Percentiles rank a stretch among this genome's conserved stretches.
These are phyloP conservation scores for Ormosia semicastrata DNA, from an alignment of 306 rosid species.

Conservation along the genomic window DNA sequence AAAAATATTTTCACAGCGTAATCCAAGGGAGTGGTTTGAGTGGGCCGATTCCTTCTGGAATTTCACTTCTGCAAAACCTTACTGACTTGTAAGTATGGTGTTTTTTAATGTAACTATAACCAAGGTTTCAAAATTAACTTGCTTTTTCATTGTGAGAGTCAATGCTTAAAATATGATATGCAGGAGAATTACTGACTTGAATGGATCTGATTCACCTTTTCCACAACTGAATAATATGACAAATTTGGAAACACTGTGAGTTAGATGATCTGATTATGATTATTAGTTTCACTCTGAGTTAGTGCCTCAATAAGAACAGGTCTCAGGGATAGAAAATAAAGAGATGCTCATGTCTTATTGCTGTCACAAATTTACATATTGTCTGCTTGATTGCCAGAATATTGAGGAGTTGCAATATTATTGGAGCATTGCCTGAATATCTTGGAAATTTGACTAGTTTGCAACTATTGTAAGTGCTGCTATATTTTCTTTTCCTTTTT, in stretches of 20 bases:
- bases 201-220: constrained; percentile 47
- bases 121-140: not conserved
- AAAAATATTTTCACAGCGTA: constrained; percentile 24
- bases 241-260: constrained; percentile 48
- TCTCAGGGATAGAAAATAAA: not conserved
- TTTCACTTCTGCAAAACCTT: constrained; percentile 44
- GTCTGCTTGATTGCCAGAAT: constrained; percentile 41
- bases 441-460: constrained; percentile 33
- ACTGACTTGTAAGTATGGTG: constrained; percentile 54
- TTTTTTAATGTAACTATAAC: not conserved
- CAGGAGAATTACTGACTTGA: constrained; percentile 73
- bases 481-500: not conserved
- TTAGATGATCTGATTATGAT: constrained; percentile 1
- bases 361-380: not conserved
- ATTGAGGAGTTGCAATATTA: constrained; percentile 64
- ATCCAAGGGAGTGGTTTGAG: constrained; percentile 70
- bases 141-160: not conserved
- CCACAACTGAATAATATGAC: constrained; percentile 48
- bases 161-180: constrained; percentile 15
- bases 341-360: not conserved
- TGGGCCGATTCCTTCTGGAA: constrained; percentile 72
- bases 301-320: not conserved
- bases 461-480: constrained; percentile 42
- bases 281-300: not conserved
- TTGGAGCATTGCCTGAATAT: constrained; percentile 42